Conservation (phyloP, 106 monocot species). For the Apostasia ramifera region DNA sequence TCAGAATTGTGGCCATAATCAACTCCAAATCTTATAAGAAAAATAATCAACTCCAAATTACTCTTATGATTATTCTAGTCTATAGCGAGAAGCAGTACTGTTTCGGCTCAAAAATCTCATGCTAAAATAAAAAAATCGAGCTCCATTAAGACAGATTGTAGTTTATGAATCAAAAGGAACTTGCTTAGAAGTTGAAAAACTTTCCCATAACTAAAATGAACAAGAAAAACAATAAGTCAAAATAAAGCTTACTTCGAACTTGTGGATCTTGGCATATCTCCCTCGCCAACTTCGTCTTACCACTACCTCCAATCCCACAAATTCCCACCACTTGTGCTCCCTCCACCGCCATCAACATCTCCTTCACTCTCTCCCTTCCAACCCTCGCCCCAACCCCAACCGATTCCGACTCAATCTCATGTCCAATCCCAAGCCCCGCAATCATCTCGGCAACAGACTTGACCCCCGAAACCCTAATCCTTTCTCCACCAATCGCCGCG, state of each 20-base stretch:
- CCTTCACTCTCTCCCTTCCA: conserved; percentile 45
- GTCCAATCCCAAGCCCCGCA: conserved; percentile 5
- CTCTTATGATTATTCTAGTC: too few species aligned
- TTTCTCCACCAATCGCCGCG: neutral
- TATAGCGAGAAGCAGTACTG: too few species aligned
- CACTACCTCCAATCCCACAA: conserved; percentile 63
- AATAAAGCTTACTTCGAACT: conserved; percentile 29
- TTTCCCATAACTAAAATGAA: neutral
- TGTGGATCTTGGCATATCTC: conserved; percentile 38
- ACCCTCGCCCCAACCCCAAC: conserved; percentile 17
- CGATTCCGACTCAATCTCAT: neutral
- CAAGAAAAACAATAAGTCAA: neutral
- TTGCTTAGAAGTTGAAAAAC: too few species aligned
- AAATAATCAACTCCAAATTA: too few species aligned
- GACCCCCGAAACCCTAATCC: conserved; percentile 14
- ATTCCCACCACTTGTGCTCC: conserved; percentile 36
- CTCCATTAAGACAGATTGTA: too few species aligned
- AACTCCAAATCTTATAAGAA: too few species aligned
- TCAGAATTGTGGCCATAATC: too few species aligned
- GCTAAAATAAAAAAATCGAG: too few species aligned
- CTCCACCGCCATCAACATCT: conserved; percentile 28
- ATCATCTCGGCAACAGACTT: conserved; percentile 11
- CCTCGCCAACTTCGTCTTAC: conserved; percentile 49
- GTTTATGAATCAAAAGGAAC: too few species aligned
- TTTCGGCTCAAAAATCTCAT: too few species aligned